These are phyloP conservation scores for Cladosporium sp. DNA, from an alignment of 2,329 filamentous ascomycete species.

Conservation along the genomic window DNA sequence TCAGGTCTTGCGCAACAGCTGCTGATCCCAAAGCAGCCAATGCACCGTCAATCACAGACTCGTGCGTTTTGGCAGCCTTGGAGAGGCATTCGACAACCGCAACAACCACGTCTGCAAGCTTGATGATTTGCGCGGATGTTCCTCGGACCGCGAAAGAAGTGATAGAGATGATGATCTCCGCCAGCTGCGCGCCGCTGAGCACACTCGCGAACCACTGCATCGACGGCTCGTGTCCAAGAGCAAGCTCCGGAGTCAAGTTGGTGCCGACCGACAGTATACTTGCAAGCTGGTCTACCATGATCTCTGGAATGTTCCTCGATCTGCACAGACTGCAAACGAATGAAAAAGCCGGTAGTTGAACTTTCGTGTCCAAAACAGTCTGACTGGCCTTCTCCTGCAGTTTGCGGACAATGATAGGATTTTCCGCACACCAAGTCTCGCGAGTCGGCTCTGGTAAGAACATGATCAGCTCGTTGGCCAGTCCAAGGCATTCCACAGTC, in stretches of 20 bases:
- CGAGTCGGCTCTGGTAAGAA: conserved; percentile 26
- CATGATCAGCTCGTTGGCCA: conserved; percentile 27
- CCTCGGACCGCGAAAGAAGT: not conserved
- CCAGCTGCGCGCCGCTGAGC: conserved; percentile 6
- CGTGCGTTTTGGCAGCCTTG: not conserved
- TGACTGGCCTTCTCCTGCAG: conserved; percentile 31
- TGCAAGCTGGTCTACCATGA: not conserved
- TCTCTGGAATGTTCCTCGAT: conserved; percentile 3
- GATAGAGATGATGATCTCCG: not conserved
- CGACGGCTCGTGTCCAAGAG: not conserved
- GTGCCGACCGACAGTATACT: not conserved
- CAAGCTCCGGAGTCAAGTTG: not conserved
- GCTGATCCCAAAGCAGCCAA: conserved; percentile 3
- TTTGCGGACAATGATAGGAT: conserved; percentile 28
- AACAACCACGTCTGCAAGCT: not conserved
- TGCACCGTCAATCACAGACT: conserved; percentile 1
- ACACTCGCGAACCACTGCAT: not conserved
- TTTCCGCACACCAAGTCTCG: conserved; percentile 29
- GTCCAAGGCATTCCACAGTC: conserved; percentile 20
- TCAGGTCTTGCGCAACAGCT: conserved; percentile 4
- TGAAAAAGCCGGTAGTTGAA: conserved; percentile 24
- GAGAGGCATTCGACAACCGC: not conserved
- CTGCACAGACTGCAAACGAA: conserved; percentile 17
- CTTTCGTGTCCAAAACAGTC: conserved; percentile 15
- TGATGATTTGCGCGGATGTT: not conserved